Conservation (phyloP, 495 filamentous ascomycete genomes). For the Xylaria curta region DNA sequence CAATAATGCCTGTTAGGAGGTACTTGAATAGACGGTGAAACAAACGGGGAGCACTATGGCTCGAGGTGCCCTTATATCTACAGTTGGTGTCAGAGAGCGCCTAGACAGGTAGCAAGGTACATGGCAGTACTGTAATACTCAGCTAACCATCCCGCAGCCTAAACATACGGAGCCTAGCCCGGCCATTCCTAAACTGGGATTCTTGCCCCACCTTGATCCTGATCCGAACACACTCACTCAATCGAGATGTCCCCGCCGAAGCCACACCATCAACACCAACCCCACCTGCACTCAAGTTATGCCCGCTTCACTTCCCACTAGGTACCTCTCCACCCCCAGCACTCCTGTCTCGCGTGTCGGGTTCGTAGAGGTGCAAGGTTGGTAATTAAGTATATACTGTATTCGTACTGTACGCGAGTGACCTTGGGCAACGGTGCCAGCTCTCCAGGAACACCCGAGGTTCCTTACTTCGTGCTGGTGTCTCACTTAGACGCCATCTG, state of each 20-base stretch:
- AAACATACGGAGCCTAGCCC: neutral
- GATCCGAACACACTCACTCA: conserved; percentile 22
- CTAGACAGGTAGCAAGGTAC: conserved; percentile 15
- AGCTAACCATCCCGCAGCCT: conserved; percentile 2
- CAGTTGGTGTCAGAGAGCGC: neutral
- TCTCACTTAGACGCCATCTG: neutral
- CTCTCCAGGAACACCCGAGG: conserved; percentile 15
- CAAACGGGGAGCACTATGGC: neutral
- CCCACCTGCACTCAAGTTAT: conserved; percentile 18
- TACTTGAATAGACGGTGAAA: conserved; percentile 9
- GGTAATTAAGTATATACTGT: neutral
- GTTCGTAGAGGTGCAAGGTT: neutral
- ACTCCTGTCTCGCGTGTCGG: conserved; percentile 6
- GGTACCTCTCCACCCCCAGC: conserved; percentile 1
- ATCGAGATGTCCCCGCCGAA: conserved; percentile 27
- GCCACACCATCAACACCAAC: conserved; percentile 24
- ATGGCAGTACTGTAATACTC: neutral
- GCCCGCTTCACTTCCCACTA: conserved; percentile 8
- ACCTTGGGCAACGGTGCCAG: neutral
- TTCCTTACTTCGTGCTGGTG: neutral
- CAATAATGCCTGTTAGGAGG: conserved; percentile 1
- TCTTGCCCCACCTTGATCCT: conserved; percentile 25
- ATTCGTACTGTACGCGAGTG: neutral
- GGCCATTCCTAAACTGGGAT: conserved; percentile 25
- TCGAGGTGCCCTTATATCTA: neutral